Base-by-base conservation (phyloP, 805 yeast species). In the Saccharomyces eubayanus region DNA sequence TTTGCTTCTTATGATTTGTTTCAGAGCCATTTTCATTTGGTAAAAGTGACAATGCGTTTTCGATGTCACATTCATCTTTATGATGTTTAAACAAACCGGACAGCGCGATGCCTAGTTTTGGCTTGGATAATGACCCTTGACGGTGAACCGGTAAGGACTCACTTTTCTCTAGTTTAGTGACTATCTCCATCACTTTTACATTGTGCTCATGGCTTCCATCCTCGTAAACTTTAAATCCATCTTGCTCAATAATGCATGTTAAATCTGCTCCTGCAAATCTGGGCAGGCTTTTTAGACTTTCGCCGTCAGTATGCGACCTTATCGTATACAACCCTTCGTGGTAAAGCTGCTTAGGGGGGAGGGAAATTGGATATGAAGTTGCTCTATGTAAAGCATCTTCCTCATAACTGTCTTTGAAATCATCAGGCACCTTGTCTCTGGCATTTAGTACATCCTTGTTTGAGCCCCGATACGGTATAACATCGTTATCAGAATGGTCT, bases 201-300 rank as follows among this genome's bases (percentile, higher is more conserved):
- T 59, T 55, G 50, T 66, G 69, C 51, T 59, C 65, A 54, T 66
- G 69, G 40, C 54, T 57, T 8, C 67, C 67, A 48, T 64, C 61
- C 40, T 63, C 66, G 49, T 50, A 63, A 4, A 66, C 56, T 40
- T 55, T 58, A 52, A 66, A 66, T 28, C 57, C 56, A 29, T 62
- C 64, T 5, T 59, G 57, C 31, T 60, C 59, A 50, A 60, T 47
- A 14, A 61, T 53, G 51, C 59, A 55, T 31, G 55, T 54, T 3
- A 59, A 41, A 16, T 57, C 61, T 24, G 51, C 46, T 30, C 56
- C 62, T 12, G 53, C 48, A 28, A 53, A 55, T 14, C 51, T 52
- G 28, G 60, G 58, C 43, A 57, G 31, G 46, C 57, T 57, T 11
- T 36, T 21, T 10, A 36, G 20, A 36, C 43, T 36, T 16, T 36